Percentiles rank a stretch among this genome's conserved stretches.
Conservation (phyloP, 768 basidiomycete species). For the Crucibulum laeve region DNA sequence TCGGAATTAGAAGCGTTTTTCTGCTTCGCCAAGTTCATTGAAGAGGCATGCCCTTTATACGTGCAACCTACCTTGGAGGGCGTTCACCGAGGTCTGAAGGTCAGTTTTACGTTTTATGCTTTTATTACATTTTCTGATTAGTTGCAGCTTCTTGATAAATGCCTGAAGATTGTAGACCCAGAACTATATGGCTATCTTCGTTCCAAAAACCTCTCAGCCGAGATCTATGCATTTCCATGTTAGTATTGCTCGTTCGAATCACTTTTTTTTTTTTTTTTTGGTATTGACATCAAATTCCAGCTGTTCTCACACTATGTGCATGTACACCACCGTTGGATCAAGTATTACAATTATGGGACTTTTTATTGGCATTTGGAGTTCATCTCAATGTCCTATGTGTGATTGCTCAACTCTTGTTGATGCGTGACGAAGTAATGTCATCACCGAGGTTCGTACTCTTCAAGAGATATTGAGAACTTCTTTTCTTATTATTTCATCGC, state of each 20-base stretch:
- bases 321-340: conserved; percentile 96
- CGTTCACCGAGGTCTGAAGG: conserved; percentile 92
- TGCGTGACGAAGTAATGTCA: conserved; percentile 85
- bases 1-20: conserved; percentile 98
- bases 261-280: background rate
- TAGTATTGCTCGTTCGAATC: conserved; percentile 21
- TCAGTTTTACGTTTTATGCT: conserved; percentile 19
- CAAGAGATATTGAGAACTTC: background rate
- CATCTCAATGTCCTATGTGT: conserved; percentile 97
- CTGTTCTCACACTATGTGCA: conserved; percentile 91
- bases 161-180: conserved; percentile 87
- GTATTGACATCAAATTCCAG: conserved; percentile 19
- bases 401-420: conserved; percentile 89
- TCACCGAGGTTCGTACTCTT: conserved; percentile 66
- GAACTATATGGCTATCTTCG: conserved; percentile 79
- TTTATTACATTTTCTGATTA: background rate
- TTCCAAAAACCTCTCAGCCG: conserved; percentile 89
- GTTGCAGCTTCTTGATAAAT: conserved; percentile 82
- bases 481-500: background rate
- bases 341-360: conserved; percentile 95
- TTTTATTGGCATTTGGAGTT: conserved; percentile 92
- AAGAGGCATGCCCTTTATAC: conserved; percentile 92
- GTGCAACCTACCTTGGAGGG: conserved; percentile 95
- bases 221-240: conserved; percentile 98
- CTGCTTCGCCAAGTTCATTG: conserved; percentile 95